A percentile compares a stretch with the other conserved stretches of the same genome.
phyloP scores from a whole-genome alignment of 352 stramenopile genomes.

The Phytopythium oedochilum region DNA sequence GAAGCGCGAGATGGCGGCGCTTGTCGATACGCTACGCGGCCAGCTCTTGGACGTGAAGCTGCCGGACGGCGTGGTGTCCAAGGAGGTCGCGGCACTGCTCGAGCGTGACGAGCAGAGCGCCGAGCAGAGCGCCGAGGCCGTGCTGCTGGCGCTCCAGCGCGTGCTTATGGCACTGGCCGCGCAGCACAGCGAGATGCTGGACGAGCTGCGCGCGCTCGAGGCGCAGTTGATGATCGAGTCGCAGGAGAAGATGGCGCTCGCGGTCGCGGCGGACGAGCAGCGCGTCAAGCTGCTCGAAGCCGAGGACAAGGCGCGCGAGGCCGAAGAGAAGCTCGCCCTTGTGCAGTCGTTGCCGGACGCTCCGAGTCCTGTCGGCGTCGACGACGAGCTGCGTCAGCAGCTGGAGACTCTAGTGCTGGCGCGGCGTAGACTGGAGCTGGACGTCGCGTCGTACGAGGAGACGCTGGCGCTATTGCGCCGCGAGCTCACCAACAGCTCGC shows the following conservation, averaged over 20 bases:
- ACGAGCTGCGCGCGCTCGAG: conserved; percentile 44
- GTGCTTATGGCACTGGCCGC: conserved; percentile 21
- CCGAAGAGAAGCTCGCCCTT: conserved; percentile 8
- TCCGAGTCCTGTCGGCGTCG: not conserved
- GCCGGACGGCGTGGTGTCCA: not conserved
- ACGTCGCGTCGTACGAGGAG: conserved; percentile 68
- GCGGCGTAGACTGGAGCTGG: conserved; percentile 43
- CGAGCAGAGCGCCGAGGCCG: not conserved
- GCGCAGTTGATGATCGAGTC: conserved; percentile 47
- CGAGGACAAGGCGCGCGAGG: conserved; percentile 11
- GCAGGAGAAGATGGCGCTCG: conserved; percentile 33
- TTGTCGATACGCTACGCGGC: not conserved
- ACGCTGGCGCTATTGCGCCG: conserved; percentile 41
- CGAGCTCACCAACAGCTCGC: conserved; percentile 46
- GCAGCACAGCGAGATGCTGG: conserved; percentile 33
- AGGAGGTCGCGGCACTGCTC: not conserved
- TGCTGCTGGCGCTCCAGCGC: not conserved
- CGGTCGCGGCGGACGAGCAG: conserved; percentile 4
- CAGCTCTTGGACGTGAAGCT: not conserved
- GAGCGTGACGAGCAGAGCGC: not conserved
- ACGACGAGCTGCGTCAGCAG: conserved; percentile 24
- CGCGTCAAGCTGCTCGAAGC: conserved; percentile 8
- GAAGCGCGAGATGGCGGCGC: not conserved
- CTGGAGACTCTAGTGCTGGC: conserved; percentile 33
- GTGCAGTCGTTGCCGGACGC: too few relatives aligned